phyloP scores from a whole-genome alignment of 768 basidiomycete species.

The Agrocybe pediades region DNA sequence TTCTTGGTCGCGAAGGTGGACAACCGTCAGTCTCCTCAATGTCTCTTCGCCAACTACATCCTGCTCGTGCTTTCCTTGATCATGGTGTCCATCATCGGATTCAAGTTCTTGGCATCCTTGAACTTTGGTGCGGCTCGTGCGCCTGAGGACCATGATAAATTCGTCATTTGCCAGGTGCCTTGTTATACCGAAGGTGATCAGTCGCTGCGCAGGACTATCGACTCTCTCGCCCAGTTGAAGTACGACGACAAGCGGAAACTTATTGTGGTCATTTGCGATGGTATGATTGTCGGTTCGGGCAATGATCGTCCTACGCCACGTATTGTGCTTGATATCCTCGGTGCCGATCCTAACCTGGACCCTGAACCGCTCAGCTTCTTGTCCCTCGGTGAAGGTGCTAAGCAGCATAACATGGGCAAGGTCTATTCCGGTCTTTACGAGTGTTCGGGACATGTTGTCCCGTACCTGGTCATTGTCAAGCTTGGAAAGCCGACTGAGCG shows the following conservation, averaged over 20 bases:
- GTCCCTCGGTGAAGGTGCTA: constrained; percentile 90
- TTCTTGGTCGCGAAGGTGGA: constrained; percentile 93
- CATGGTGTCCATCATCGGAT: constrained; percentile 94
- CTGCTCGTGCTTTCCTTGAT: constrained; percentile 85
- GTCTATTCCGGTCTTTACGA: constrained; percentile 97
- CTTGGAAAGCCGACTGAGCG: constrained; percentile 95
- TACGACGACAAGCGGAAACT: constrained; percentile 99
- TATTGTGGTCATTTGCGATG: constrained; percentile 92
- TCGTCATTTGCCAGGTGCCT: constrained; percentile 96
- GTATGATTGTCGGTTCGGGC: constrained; percentile 96
- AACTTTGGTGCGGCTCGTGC: constrained; percentile 79
- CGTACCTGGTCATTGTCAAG: constrained; percentile 91
- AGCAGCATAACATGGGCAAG: constrained; percentile 98
- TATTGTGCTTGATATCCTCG: constrained; percentile 95
- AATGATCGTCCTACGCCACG: constrained; percentile 96
- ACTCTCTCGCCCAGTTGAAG: constrained; percentile 90
- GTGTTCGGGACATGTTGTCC: constrained; percentile 91
- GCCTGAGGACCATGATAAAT: constrained; percentile 95
- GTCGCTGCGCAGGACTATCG: constrained; percentile 86
- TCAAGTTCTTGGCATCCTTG: constrained; percentile 93
- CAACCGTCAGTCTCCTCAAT: constrained; percentile 89
- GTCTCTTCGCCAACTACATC: constrained; percentile 89
- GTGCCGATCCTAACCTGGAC: constrained; percentile 89
- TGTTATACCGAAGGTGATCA: constrained; percentile 97
- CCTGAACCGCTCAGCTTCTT: constrained; percentile 95